Percentiles rank a stretch among this genome's conserved stretches.
Evolutionary conservation across 2,329 filamentous ascomycete species (phyloP).

Genomic region (Pseudogymnoascus sp.): DNA sequence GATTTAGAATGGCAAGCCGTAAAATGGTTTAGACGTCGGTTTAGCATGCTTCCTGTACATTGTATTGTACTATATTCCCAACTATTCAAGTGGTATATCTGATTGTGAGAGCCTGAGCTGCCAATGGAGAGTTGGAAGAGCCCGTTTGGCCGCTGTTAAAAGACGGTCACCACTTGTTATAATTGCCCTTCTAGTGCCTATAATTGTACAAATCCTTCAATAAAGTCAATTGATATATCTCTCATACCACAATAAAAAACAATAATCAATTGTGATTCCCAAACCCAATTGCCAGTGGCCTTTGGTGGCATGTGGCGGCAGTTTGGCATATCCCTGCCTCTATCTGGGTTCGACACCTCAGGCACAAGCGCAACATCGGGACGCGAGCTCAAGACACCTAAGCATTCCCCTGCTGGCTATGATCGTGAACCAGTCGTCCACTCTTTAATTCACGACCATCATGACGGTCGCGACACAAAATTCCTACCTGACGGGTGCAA

Average conservation of each 20-base stretch:
- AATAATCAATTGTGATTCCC: background rate
- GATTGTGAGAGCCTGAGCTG: background rate
- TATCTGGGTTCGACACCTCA: slow-evolving; percentile 20
- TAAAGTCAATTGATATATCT: background rate
- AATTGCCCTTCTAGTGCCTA: background rate
- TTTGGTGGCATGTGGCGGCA: background rate
- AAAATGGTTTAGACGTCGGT: slow-evolving; percentile 29
- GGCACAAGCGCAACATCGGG: slow-evolving; percentile 1
- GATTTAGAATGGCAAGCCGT: slow-evolving; percentile 10
- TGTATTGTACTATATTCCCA: slow-evolving; percentile 29
- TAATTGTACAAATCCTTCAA: background rate
- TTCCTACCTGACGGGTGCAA: slow-evolving; percentile 65
- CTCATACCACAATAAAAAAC: background rate
- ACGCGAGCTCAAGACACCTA: slow-evolving; percentile 26
- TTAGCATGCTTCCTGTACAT: slow-evolving; percentile 30
- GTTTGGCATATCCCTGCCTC: slow-evolving; percentile 19
- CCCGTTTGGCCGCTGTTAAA: background rate
- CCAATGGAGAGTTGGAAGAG: background rate
- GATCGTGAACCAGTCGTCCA: slow-evolving; percentile 9
- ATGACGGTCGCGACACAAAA: slow-evolving; percentile 35
- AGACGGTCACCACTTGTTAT: background rate
- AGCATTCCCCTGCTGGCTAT: slow-evolving; percentile 17
- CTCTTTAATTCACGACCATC: slow-evolving; percentile 22
- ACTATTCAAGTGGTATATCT: background rate
- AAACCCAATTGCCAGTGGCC: background rate